Percentiles rank a stretch among this genome's conserved stretches.
Evolutionary conservation across 78 protist species (phyloP).

Genomic region (Cavenderia fasciculata): DNA sequence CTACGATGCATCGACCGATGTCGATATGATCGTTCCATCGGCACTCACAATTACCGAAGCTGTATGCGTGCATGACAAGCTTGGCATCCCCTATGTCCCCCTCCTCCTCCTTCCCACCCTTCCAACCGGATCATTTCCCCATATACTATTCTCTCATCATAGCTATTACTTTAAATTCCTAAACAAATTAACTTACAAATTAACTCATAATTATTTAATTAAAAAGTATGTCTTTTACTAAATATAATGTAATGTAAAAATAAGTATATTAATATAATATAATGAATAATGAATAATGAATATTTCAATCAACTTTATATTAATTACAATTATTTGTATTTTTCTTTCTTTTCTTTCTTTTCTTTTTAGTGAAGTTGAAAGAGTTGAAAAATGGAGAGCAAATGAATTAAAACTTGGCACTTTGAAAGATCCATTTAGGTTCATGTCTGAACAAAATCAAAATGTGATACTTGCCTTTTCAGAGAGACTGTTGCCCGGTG

Average conservation of each 20-base stretch:
- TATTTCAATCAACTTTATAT: too few relatives aligned
- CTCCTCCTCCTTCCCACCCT: not conserved
- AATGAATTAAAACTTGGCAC: not conserved
- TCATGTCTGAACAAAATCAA: not conserved
- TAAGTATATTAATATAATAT: too few relatives aligned
- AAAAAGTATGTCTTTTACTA: slow-evolving; percentile 2
- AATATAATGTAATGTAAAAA: not conserved
- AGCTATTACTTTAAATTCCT: not conserved
- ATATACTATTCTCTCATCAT: not conserved
- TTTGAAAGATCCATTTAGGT: not conserved
- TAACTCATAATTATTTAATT: not conserved
- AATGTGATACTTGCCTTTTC: not conserved
- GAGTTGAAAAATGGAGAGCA: not conserved
- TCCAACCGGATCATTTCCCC: not conserved
- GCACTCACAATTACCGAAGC: not conserved
- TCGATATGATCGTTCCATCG: slow-evolving; percentile 7
- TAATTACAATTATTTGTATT: too few relatives aligned
- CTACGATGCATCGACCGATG: not conserved
- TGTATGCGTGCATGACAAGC: slow-evolving; percentile 2
- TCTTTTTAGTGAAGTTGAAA: not conserved
- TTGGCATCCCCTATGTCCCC: slow-evolving; percentile 11
- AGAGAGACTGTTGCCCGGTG: not conserved
- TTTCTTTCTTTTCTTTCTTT: not conserved
- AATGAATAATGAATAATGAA: too few relatives aligned
- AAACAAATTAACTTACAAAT: not conserved